Percentiles rank a stretch among this genome's conserved stretches.
These are phyloP conservation scores for Pichia sp. DNA, from an alignment of 1,139 yeast species.

Conservation along the genomic window DNA sequence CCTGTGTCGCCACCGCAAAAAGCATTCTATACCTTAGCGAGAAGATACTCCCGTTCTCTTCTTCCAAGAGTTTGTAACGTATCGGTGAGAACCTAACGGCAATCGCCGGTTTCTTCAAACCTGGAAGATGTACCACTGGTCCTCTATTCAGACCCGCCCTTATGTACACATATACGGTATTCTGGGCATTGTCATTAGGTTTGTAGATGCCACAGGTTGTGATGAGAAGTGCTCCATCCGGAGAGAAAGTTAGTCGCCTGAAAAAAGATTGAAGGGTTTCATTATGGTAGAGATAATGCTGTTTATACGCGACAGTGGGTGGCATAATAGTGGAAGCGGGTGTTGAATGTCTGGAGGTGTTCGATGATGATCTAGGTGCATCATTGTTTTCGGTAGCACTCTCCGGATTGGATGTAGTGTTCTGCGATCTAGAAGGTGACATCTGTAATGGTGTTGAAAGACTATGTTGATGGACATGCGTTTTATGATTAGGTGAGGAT, in stretches of 20 bases:
- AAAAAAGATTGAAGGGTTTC: conserved; percentile 88
- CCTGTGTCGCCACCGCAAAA: conserved; percentile 92
- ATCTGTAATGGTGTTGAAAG: conserved; percentile 3
- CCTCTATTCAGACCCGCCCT: conserved; percentile 58
- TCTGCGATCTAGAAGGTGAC: conserved; percentile 18
- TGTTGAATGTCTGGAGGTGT: no score
- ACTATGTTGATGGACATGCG: no score
- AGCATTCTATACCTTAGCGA: conserved; percentile 68
- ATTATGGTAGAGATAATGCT: conserved; percentile 57
- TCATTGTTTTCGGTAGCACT: no score
- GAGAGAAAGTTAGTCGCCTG: conserved; percentile 76
- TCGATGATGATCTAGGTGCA: no score
- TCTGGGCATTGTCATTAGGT: conserved; percentile 27
- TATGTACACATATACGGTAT: conserved; percentile 73
- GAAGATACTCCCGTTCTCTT: conserved; percentile 32
- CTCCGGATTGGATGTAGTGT: no score
- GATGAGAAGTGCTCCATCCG: conserved; percentile 76
- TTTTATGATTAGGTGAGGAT: conserved; percentile 26
- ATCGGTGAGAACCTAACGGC: conserved; percentile 74
- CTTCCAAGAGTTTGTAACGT: conserved; percentile 36
- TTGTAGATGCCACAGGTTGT: conserved; percentile 77
- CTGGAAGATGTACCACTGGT: conserved; percentile 74
- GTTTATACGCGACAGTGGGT: no score
- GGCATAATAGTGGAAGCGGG: no score
- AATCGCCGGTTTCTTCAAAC: conserved; percentile 75